Percentiles rank a stretch among this genome's conserved stretches.
These are phyloP conservation scores for Colletotrichum australisinense DNA, from an alignment of 2,329 filamentous ascomycete genomes.

Conservation along the genomic window DNA sequence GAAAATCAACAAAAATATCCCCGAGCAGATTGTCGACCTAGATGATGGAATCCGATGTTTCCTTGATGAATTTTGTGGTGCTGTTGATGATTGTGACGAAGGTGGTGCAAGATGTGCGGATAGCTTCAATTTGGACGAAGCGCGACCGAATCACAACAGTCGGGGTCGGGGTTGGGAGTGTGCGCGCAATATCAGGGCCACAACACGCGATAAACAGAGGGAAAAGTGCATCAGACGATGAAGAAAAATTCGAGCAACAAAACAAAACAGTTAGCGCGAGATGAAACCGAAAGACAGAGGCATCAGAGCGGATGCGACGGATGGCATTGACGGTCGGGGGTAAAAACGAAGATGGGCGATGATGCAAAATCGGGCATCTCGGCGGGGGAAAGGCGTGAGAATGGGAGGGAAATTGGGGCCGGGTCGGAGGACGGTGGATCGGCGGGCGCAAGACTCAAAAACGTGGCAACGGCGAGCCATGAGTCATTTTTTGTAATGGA, in stretches of 20 bases:
- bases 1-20: slow-evolving; percentile 30
- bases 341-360: slow-evolving; percentile 7
- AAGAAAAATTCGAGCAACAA: slow-evolving; percentile 20
- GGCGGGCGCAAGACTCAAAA: slow-evolving; percentile 17
- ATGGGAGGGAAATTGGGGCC: slow-evolving; percentile 30
- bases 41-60: slow-evolving; percentile 15
- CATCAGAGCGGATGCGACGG: slow-evolving; percentile 26
- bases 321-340: slow-evolving; percentile 11
- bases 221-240: slow-evolving; percentile 8
- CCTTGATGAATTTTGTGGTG: slow-evolving; percentile 1
- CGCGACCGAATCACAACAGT: slow-evolving; percentile 14
- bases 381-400: slow-evolving; percentile 27
- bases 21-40: slow-evolving; percentile 18
- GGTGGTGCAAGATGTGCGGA: slow-evolving; percentile 36
- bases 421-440: slow-evolving; percentile 13
- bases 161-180: neutral
- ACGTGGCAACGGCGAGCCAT: slow-evolving; percentile 6
- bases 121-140: slow-evolving; percentile 34
- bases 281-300: slow-evolving; percentile 17
- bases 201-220: neutral
- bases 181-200: slow-evolving; percentile 13
- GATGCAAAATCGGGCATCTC: slow-evolving; percentile 27
- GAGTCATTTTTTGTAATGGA: slow-evolving; percentile 32
- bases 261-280: neutral
- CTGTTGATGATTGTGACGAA: slow-evolving; percentile 10